Evolutionary conservation across 1,139 yeast species (phyloP).

Genomic region (Scheffersomyces insectosa): DNA sequence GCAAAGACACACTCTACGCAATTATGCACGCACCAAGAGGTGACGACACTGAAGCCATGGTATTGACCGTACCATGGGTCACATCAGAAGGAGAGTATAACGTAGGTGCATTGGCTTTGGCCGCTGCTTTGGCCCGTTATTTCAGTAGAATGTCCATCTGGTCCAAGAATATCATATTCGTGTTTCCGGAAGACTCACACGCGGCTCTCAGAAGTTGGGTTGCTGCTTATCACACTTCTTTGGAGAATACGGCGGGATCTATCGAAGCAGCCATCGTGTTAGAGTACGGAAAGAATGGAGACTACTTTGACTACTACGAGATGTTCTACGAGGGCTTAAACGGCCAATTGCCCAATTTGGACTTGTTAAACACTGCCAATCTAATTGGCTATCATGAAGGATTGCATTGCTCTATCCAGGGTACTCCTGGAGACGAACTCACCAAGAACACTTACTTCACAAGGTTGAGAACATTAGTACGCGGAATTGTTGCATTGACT

Average conservation of each 20-base stretch:
- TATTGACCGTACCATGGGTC: constrained; percentile 84
- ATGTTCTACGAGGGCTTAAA: constrained; percentile 84
- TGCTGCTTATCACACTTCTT: constrained; percentile 83
- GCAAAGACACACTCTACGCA: constrained; percentile 64
- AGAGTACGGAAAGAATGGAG: constrained; percentile 71
- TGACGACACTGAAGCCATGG: constrained; percentile 95
- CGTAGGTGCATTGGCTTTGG: constrained; percentile 77
- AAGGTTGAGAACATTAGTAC: constrained; percentile 59
- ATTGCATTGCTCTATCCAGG: constrained; percentile 67
- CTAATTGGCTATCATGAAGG: constrained; percentile 73
- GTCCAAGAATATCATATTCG: constrained; percentile 91
- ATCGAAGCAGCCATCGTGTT: constrained; percentile 88
- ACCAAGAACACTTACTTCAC: constrained; percentile 48
- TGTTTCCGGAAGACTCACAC: constrained; percentile 74
- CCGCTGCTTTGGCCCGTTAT: constrained; percentile 73
- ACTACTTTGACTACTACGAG: constrained; percentile 74
- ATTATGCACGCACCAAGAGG: constrained; percentile 92
- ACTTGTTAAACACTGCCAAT: constrained; percentile 79
- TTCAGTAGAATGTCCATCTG: constrained; percentile 86
- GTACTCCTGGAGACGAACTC: constrained; percentile 49
- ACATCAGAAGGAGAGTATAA: constrained; percentile 61
- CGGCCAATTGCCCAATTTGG: constrained; percentile 94
- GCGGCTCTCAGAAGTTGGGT: constrained; percentile 84
- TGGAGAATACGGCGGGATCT: constrained; percentile 92
- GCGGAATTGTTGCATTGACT: constrained; percentile 69